These are phyloP conservation scores for Solanum neorickii DNA, from an alignment of 257 asterid genomes.

Conservation along the genomic window DNA sequence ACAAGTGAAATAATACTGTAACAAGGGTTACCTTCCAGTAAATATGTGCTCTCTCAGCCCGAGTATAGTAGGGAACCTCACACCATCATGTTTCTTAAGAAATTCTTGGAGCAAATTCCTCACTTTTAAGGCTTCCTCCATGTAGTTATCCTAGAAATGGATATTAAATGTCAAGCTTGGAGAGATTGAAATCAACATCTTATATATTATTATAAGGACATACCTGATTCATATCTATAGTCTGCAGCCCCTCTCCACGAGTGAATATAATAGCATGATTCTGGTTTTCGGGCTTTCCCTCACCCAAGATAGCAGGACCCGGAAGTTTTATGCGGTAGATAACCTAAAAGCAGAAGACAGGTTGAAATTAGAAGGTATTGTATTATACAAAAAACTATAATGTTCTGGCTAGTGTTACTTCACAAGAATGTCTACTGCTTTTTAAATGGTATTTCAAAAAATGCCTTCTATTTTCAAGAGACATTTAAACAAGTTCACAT, in stretches of 20 bases:
- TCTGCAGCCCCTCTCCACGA: slow-evolving; percentile 96
- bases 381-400: background rate
- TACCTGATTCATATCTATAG: slow-evolving; percentile 99
- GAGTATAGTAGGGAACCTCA: slow-evolving; percentile 85
- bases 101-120: slow-evolving; percentile 95
- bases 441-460: background rate
- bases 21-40: slow-evolving; percentile 76
- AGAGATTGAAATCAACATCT: slow-evolving; percentile 6
- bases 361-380: background rate
- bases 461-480: background rate
- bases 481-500: background rate
- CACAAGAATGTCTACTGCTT: background rate
- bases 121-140: slow-evolving; percentile 99
- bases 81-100: slow-evolving; percentile 68
- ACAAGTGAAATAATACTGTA: background rate
- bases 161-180: slow-evolving; percentile 16
- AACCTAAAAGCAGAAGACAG: slow-evolving; percentile 29
- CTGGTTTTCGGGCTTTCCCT: slow-evolving; percentile 98
- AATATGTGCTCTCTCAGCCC: slow-evolving; percentile 97
- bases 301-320: slow-evolving; percentile 91
- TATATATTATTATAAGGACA: background rate
- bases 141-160: slow-evolving; percentile 69
- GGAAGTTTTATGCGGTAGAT: slow-evolving; percentile 95
- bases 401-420: background rate
- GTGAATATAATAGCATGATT: slow-evolving; percentile 97